Evolutionary conservation across 176 grass and related monocot species (phyloP), one percentile per base, ranked within the genome.

Genomic region (Oryza meridionalis): DNA sequence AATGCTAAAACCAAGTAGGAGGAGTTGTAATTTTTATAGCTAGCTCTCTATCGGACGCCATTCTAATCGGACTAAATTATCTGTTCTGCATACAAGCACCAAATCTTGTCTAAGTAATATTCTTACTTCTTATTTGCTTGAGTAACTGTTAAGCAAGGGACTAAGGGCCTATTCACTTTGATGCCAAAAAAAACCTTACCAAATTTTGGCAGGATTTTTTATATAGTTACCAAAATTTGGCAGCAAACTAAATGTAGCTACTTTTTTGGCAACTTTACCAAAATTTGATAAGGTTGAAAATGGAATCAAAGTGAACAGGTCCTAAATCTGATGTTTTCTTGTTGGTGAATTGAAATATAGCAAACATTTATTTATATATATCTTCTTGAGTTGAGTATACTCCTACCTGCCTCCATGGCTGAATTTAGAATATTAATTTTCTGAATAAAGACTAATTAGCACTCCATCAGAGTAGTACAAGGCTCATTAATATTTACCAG

Each of bases 21-120:
- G 38, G 38, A 40, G 38, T 27, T 12, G 33, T 59, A 47, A 77
- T 77, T 70, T 45, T 1, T 84, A 62, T 80, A 31, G 68, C 53
- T 31, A 22, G 12, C 7, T 83, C 51, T 55, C 51, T 55, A 55
- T 5, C 4, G 6, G 17, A 14, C 13, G 40, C 45, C 22, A 64
- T 15, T 61, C 38, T 15, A 6, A 63, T 16, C 22, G 33, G n/a
- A 58, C 2, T 59, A 81, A 45, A 43, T 31, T 61, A 15, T 63
- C 16, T 32, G 37, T 26, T 43, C 40, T 22, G 19, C 69, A 2
- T 44, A 7, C 19, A 22, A 44, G 40, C 21, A 24, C 61, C 11
- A 46, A 26, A 25, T 72, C 11, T 29, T 51, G 49, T 63, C 49
- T 16, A 17, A 44, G 47, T 50, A 50, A 50, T 4, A 50, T 50